Evolutionary conservation across 179 eudicot genomes (phyloP).

Genomic region (Amaranthus tricolor): DNA sequence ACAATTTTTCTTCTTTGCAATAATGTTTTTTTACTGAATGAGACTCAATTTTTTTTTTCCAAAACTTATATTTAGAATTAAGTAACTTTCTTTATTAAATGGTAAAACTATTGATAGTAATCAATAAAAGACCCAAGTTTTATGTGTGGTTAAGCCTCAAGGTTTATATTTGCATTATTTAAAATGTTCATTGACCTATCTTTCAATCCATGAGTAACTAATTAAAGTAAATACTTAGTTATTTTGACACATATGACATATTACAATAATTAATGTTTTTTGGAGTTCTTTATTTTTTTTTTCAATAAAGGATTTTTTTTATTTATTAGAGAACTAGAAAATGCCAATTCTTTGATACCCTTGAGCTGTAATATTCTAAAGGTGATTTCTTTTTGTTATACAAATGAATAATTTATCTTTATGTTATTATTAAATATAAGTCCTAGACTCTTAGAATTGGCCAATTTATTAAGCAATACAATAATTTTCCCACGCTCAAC

Average conservation of each 20-base stretch:
- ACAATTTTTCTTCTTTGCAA: too few relatives aligned
- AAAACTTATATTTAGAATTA: too few relatives aligned
- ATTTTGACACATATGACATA: background rate
- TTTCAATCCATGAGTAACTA: background rate
- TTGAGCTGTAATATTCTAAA: background rate
- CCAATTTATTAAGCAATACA: conserved; percentile 21
- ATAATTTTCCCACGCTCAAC: conserved; percentile 19
- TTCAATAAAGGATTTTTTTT: background rate
- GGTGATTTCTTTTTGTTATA: background rate
- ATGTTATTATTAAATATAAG: background rate
- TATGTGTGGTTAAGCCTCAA: too few relatives aligned
- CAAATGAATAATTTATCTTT: background rate
- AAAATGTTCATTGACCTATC: too few relatives aligned
- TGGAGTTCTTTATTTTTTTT: background rate
- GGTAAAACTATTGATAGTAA: too few relatives aligned
- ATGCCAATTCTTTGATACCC: conserved; percentile 5
- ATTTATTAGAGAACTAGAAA: background rate
- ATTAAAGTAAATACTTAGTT: background rate
- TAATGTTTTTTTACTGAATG: too few relatives aligned
- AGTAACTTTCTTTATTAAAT: too few relatives aligned
- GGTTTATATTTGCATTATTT: too few relatives aligned
- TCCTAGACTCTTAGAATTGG: too few relatives aligned
- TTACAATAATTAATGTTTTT: background rate
- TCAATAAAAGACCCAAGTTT: too few relatives aligned
- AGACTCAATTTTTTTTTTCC: too few relatives aligned